Percentiles rank a stretch among this genome's conserved stretches.
These are phyloP conservation scores for Phytopythium vexans DNA, from an alignment of 352 stramenopile species.

Conservation along the genomic window DNA sequence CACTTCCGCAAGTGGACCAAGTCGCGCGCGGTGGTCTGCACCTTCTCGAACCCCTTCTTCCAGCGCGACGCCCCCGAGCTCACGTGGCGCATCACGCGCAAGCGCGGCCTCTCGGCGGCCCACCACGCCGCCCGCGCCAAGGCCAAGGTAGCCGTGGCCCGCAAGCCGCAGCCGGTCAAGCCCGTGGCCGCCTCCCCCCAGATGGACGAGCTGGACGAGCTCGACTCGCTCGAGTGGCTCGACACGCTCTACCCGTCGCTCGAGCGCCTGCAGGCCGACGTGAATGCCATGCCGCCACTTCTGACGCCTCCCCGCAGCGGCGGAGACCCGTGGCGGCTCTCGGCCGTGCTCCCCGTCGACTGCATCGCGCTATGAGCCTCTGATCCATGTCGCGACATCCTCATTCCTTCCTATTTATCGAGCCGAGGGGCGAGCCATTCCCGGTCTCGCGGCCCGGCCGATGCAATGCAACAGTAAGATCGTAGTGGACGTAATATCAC, in stretches of 20 bases:
- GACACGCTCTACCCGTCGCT: slow-evolving; percentile 67
- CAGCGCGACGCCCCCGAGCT: slow-evolving; percentile 55
- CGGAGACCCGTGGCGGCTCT: too few species aligned
- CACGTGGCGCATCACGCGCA: slow-evolving; percentile 63
- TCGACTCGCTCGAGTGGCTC: slow-evolving; percentile 45
- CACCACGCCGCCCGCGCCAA: not conserved
- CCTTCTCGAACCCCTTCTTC: slow-evolving; percentile 74
- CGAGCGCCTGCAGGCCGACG: slow-evolving; percentile 27
- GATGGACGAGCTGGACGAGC: slow-evolving; percentile 11
- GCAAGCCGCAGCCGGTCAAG: slow-evolving; percentile 12
- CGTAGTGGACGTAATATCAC: too few species aligned
- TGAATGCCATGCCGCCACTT: not conserved
- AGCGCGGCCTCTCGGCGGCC: slow-evolving; percentile 22
- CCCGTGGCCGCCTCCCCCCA: slow-evolving; percentile 6
- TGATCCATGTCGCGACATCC: too few species aligned
- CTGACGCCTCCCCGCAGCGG: too few species aligned
- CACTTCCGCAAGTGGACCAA: slow-evolving; percentile 86
- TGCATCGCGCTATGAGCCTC: too few species aligned
- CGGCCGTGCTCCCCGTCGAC: too few species aligned
- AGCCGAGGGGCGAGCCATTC: too few species aligned
- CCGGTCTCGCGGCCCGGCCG: too few species aligned
- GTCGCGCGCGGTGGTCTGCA: slow-evolving; percentile 65
- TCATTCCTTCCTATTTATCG: too few species aligned
- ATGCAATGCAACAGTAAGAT: too few species aligned
- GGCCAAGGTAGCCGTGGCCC: not conserved